Conservation (phyloP, 2,329 filamentous ascomycete species). For the Myotisia sp. region DNA sequence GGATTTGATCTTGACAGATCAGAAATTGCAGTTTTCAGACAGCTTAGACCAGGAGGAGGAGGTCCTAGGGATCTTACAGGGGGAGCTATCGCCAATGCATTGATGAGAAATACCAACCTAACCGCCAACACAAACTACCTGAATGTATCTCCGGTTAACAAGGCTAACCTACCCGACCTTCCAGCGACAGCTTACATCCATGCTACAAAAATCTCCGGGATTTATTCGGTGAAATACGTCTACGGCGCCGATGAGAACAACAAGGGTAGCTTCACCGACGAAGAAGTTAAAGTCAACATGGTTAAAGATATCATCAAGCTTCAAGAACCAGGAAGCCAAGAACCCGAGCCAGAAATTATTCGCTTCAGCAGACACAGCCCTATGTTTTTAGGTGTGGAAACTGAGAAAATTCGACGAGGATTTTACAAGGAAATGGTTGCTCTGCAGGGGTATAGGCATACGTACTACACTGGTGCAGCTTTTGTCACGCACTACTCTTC, state of each 20-base stretch:
- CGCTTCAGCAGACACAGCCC: slow-evolving; percentile 22
- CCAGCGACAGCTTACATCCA: slow-evolving; percentile 17
- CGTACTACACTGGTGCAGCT: slow-evolving; percentile 31
- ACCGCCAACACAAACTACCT: slow-evolving; percentile 12
- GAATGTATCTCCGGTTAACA: slow-evolving; percentile 14
- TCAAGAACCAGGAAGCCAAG: background rate
- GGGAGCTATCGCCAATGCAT: slow-evolving; percentile 18
- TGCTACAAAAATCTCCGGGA: slow-evolving; percentile 8
- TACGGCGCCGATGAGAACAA: slow-evolving; percentile 4
- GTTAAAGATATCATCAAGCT: slow-evolving; percentile 9
- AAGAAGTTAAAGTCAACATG: slow-evolving; percentile 17
- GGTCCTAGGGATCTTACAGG: background rate
- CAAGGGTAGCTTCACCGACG: slow-evolving; percentile 9
- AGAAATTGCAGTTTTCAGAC: slow-evolving; percentile 27
- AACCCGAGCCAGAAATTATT: slow-evolving; percentile 13
- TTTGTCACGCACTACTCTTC: slow-evolving; percentile 13
- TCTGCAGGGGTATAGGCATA: slow-evolving; percentile 29
- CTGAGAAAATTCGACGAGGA: slow-evolving; percentile 21
- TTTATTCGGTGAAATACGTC: slow-evolving; percentile 6
- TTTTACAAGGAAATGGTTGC: slow-evolving; percentile 28
- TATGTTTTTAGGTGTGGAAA: slow-evolving; percentile 21
- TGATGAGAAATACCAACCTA: slow-evolving; percentile 24
- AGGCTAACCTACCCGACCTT: slow-evolving; percentile 17
- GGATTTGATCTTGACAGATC: slow-evolving; percentile 21
- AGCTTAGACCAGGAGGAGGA: slow-evolving; percentile 18